A percentile compares a stretch with the other conserved stretches of the same genome.
These are phyloP conservation scores for Talaromyces pinophilus DNA, from an alignment of 2,329 filamentous ascomycete species.

Conservation along the genomic window DNA sequence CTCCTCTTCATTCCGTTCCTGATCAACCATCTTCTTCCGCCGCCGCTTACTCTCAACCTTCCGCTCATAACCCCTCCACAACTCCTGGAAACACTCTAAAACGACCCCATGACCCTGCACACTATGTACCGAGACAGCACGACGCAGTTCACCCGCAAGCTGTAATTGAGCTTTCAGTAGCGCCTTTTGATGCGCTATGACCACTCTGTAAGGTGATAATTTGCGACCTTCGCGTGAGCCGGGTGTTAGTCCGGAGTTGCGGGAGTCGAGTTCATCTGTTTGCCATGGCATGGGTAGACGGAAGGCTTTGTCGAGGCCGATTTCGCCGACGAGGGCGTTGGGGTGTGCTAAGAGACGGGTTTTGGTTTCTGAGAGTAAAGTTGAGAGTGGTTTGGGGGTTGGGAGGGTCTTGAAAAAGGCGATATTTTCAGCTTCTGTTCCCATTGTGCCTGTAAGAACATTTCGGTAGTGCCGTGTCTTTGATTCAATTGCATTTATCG, in stretches of 20 bases:
- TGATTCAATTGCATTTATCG: slow-evolving; percentile 26
- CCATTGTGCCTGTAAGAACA: slow-evolving; percentile 52
- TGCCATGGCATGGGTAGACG: slow-evolving; percentile 59
- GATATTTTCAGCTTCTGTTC: slow-evolving; percentile 43
- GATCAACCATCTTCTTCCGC: slow-evolving; percentile 36
- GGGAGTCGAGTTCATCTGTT: slow-evolving; percentile 33
- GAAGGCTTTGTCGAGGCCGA: slow-evolving; percentile 64
- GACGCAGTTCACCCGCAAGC: slow-evolving; percentile 59
- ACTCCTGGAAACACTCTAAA: slow-evolving; percentile 56
- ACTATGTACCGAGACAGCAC: slow-evolving; percentile 63
- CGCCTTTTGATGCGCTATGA: slow-evolving; percentile 58
- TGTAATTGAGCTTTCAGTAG: slow-evolving; percentile 60
- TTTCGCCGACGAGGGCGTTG: slow-evolving; percentile 61
- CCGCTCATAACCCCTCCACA: slow-evolving; percentile 58
- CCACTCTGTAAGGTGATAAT: slow-evolving; percentile 60
- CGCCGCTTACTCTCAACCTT: slow-evolving; percentile 45
- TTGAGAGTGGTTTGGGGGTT: slow-evolving; percentile 54
- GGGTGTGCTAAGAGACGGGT: slow-evolving; percentile 54
- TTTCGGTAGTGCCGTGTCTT: slow-evolving; percentile 55
- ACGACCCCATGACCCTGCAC: slow-evolving; percentile 64
- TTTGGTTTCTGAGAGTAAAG: slow-evolving; percentile 54
- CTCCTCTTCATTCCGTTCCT: slow-evolving; percentile 27
- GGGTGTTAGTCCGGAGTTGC: slow-evolving; percentile 52
- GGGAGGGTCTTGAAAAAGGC: slow-evolving; percentile 55
- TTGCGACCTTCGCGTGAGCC: slow-evolving; percentile 62